Evolutionary conservation across 495 filamentous ascomycete genomes (phyloP).

Genomic region (Neurospora tetrasperma): DNA sequence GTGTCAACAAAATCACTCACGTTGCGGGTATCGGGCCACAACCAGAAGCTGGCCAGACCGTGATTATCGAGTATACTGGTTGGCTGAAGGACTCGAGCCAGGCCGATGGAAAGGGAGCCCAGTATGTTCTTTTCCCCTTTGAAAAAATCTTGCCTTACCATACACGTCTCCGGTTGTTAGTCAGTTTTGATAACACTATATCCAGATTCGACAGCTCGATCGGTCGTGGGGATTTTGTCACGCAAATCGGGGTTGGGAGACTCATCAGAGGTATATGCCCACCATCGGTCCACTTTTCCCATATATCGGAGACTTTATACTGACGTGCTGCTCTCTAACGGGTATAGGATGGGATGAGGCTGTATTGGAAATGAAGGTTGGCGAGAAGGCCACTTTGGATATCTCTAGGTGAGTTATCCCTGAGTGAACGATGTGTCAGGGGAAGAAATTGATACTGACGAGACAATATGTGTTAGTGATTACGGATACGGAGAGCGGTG

Average conservation of each 20-base stretch:
- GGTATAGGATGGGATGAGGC: slow-evolving; percentile 75
- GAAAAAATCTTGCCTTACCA: background rate
- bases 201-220: slow-evolving; percentile 72
- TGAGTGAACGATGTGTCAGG: background rate
- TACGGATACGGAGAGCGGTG: slow-evolving; percentile 70
- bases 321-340: background rate
- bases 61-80: slow-evolving; percentile 77
- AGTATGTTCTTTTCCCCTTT: slow-evolving; percentile 26
- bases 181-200: background rate
- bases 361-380: slow-evolving; percentile 66
- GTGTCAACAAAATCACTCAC: slow-evolving; percentile 36
- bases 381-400: slow-evolving; percentile 69
- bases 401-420: slow-evolving; percentile 56
- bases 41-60: slow-evolving; percentile 52
- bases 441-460: background rate
- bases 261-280: slow-evolving; percentile 62
- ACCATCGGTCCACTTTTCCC: background rate
- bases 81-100: slow-evolving; percentile 57
- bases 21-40: slow-evolving; percentile 36
- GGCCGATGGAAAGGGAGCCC: slow-evolving; percentile 36
- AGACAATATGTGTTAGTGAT: slow-evolving; percentile 43
- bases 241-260: slow-evolving; percentile 59
- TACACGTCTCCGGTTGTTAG: background rate
- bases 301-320: background rate
- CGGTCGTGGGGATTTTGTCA: slow-evolving; percentile 53